Evolutionary conservation across 2,329 filamentous ascomycete species (phyloP).

Genomic region (Dissoconium aciculare): DNA sequence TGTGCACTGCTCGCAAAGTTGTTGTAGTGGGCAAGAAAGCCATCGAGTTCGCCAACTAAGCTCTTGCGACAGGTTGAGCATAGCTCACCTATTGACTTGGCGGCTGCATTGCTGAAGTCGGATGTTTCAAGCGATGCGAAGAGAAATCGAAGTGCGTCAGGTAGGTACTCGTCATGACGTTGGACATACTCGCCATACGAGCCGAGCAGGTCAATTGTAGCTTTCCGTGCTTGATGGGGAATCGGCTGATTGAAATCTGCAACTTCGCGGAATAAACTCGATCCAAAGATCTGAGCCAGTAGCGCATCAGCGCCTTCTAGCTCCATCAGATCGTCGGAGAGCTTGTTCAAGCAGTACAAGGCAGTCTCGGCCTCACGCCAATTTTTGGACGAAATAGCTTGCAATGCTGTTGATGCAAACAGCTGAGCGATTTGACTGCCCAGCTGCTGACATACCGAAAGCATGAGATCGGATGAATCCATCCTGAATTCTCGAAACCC

Average conservation of each 20-base stretch:
- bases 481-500: constrained; percentile 47
- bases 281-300: constrained; percentile 49
- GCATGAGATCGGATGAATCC: constrained; percentile 64
- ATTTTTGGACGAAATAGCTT: constrained; percentile 26
- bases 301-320: constrained; percentile 43
- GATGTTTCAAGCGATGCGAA: constrained; percentile 52
- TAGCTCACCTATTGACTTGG: constrained; percentile 57
- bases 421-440: constrained; percentile 32
- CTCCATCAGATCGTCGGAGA: constrained; percentile 51
- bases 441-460: constrained; percentile 50
- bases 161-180: constrained; percentile 50
- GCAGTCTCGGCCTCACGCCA: constrained; percentile 40
- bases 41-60: constrained; percentile 50
- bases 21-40: constrained; percentile 58
- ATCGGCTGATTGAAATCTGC: constrained; percentile 34
- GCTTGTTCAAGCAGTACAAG: constrained; percentile 47
- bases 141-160: constrained; percentile 56
- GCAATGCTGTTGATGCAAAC: constrained; percentile 31
- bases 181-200: constrained; percentile 65
- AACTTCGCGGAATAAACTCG: constrained; percentile 39
- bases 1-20: constrained; percentile 44
- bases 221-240: constrained; percentile 49
- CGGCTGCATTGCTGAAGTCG: constrained; percentile 48
- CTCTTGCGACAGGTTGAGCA: constrained; percentile 60
- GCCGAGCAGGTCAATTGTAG: constrained; percentile 55